Base-by-base conservation (phyloP, 192 early-diverging fungal genomes). In the Umbelopsis ramanniana region DNA sequence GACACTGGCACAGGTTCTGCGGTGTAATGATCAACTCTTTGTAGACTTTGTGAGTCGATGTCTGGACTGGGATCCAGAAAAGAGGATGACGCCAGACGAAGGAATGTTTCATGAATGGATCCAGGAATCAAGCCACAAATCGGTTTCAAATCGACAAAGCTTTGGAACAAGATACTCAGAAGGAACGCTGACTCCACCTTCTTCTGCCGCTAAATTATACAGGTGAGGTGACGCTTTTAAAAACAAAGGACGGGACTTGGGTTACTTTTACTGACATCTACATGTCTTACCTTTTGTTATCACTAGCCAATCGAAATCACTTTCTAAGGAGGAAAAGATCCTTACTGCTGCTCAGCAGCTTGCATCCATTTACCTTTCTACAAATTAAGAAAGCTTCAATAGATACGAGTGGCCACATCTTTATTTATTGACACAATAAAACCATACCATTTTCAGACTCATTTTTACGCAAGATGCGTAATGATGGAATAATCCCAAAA, bases 31-130 rank as follows among this genome's bases (percentile, higher is more conserved):
- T 69, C 78, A 79, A 46, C 74, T 86, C 14, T 95, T 99, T 76
- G 72, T 97, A 9, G 93, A 98, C 71, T 99, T 99, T 84, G 86
- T 99, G 53, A 69, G 85, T 52, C 84, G 86, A 12, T 95, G 96
- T 69, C 77, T 99, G 63, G 84, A 88, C 19, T 99, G 97, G 97
- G 93, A 96, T 72, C 96, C 97, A 9, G 87, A 91, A 63, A 87
- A 86, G 66, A 86, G 97, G 22, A 89, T 99, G 86, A 93, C 86
- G 26, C 95, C 97, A 33, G 82, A 84, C 12, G 93, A 97, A 53
- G 96, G 93, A 33, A 72, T 96, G 29, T 83, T 88, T 24, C 97
- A 99, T 70, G 90, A 90, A 40, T 96, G 92, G 88, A 93, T 95
- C 43, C 85, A 82, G 17, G 91, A 90, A 23, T 84, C 50, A 7